These are phyloP conservation scores for Aureobasidium sp. DNA, from an alignment of 2,329 filamentous ascomycete species.

Conservation along the genomic window DNA sequence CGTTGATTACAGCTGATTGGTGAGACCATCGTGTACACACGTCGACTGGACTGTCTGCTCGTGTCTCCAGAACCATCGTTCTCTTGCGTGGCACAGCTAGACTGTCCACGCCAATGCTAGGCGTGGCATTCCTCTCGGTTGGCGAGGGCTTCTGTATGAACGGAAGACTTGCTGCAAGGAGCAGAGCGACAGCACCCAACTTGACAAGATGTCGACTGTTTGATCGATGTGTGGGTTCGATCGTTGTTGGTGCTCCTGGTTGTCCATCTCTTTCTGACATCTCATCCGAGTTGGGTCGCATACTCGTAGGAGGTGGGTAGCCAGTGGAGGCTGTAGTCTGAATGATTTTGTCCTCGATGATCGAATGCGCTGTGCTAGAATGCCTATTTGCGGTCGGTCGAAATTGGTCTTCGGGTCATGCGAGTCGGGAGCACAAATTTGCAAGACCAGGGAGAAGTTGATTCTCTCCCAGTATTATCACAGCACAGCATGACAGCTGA, in stretches of 20 bases:
- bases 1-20: conserved; percentile 63
- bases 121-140: conserved; percentile 22
- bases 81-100: conserved; percentile 23
- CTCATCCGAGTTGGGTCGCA: neutral
- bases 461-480: neutral
- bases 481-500: neutral
- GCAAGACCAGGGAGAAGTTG: conserved; percentile 1
- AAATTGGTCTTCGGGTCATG: neutral
- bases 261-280: neutral
- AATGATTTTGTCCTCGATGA: neutral
- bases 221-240: neutral
- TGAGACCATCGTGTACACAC: conserved; percentile 61
- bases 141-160: conserved; percentile 24
- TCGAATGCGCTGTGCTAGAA: neutral
- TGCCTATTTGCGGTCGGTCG: neutral
- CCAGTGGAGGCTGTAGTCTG: neutral
- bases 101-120: conserved; percentile 27
- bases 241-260: neutral
- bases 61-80: conserved; percentile 22
- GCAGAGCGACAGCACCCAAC: conserved; percentile 19
- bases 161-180: conserved; percentile 25
- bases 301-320: neutral
- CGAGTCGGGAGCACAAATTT: neutral
- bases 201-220: neutral
- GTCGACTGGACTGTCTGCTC: conserved; percentile 46